Evolutionary conservation across 352 stramenopile genomes (phyloP).

Genomic region (Globisporangium lucens): DNA sequence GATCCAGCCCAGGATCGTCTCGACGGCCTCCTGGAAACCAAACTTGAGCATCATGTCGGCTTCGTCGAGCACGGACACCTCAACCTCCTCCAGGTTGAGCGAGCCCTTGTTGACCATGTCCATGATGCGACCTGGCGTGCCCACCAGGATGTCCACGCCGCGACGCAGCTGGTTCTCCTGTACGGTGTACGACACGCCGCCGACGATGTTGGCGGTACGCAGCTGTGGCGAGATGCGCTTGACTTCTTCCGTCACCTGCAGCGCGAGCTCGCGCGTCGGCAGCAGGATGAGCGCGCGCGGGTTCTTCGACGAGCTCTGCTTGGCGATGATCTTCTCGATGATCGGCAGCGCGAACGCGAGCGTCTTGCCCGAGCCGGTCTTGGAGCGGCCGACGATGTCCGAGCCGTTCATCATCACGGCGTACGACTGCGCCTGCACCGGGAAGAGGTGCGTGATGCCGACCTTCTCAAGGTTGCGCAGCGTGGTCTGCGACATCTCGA

Average conservation of each 20-base stretch:
- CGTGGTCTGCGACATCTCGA: conserved; percentile 54
- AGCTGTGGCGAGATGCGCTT: conserved; percentile 87
- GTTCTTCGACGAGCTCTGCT: conserved; percentile 29
- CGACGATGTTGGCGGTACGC: conserved; percentile 89
- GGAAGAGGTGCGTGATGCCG: conserved; percentile 82
- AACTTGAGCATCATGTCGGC: conserved; percentile 99
- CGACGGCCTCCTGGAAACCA: conserved; percentile 97
- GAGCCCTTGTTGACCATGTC: conserved; percentile 94
- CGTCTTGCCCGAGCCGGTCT: conserved; percentile 81
- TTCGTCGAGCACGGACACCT: conserved; percentile 94
- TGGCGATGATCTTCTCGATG: conserved; percentile 63
- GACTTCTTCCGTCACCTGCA: conserved; percentile 94
- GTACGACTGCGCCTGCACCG: conserved; percentile 82
- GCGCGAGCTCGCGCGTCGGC: conserved; percentile 96
- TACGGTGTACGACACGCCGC: conserved; percentile 90
- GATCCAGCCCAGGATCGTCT: conserved; percentile 91
- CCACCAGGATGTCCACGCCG: conserved; percentile 93
- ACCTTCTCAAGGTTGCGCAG: conserved; percentile 51
- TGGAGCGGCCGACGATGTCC: conserved; percentile 83
- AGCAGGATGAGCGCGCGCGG: conserved; percentile 94
- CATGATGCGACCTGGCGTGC: conserved; percentile 96
- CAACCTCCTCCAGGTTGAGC: conserved; percentile 87
- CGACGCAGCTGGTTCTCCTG: conserved; percentile 91
- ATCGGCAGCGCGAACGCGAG: conserved; percentile 68
- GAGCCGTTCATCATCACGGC: conserved; percentile 72